These are phyloP conservation scores for Nephelium lappaceum DNA, from an alignment of 345 rosid genomes.

Conservation along the genomic window DNA sequence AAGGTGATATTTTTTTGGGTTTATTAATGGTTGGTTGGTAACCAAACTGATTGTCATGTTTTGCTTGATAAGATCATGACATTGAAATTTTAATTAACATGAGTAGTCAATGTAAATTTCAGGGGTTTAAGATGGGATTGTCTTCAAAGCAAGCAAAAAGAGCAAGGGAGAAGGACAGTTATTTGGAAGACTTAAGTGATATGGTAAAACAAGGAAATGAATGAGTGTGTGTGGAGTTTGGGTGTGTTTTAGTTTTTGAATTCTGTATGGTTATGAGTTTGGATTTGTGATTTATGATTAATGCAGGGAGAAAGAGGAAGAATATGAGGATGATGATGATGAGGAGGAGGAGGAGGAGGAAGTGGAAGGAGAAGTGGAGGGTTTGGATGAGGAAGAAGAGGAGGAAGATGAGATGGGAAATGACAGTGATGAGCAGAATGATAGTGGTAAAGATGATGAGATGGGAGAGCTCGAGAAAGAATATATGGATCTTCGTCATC, in stretches of 20 bases:
- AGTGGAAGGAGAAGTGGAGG: slow-evolving; percentile 22
- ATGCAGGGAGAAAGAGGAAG: slow-evolving; percentile 28
- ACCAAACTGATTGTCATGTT: not conserved
- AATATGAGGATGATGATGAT: slow-evolving; percentile 20
- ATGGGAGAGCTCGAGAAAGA: slow-evolving; percentile 90
- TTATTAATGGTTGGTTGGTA: not conserved
- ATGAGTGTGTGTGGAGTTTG: not conserved
- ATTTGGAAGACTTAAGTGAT: slow-evolving; percentile 39
- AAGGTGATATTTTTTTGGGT: not conserved
- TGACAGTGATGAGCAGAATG: slow-evolving; percentile 24
- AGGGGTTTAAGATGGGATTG: slow-evolving; percentile 34
- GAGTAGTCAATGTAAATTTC: not conserved
- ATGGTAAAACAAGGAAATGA: slow-evolving; percentile 27
- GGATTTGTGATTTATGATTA: not conserved
- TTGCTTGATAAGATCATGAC: not conserved
- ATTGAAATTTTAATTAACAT: not conserved
- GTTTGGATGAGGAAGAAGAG: slow-evolving; percentile 17
- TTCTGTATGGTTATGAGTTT: not conserved
- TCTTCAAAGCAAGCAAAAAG: slow-evolving; percentile 40
- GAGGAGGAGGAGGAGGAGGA: slow-evolving; percentile 23
- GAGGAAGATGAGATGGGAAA: slow-evolving; percentile 26
- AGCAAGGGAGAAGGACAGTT: slow-evolving; percentile 31
- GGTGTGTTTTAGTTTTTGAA: not conserved
- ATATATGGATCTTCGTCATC: slow-evolving; percentile 60
- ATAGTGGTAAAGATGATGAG: slow-evolving; percentile 47